Conservation (phyloP, 305 asterid genomes). For the Fraxinus nigra region DNA sequence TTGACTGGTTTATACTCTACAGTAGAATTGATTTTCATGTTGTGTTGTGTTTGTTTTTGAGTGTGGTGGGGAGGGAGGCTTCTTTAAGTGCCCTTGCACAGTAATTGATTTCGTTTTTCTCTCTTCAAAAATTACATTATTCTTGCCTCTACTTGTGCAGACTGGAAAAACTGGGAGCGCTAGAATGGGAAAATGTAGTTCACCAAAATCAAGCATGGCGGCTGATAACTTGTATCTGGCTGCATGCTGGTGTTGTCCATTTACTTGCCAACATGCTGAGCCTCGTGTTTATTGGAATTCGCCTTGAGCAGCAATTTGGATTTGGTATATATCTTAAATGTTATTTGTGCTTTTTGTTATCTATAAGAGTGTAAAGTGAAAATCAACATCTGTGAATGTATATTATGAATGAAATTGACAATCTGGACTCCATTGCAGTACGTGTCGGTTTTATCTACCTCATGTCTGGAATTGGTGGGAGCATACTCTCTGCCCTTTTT, state of each 20-base stretch:
- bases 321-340: slow-evolving; percentile 51
- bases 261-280: slow-evolving; percentile 93
- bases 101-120: not conserved
- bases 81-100: not conserved
- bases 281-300: slow-evolving; percentile 80
- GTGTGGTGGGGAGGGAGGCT: not conserved
- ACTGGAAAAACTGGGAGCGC: slow-evolving; percentile 77
- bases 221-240: slow-evolving; percentile 85
- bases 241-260: slow-evolving; percentile 93
- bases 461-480: slow-evolving; percentile 82
- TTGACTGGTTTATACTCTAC: not conserved
- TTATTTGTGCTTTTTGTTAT: not conserved
- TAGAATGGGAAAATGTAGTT: slow-evolving; percentile 79
- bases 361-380: not conserved
- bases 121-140: not conserved
- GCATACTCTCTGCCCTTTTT: slow-evolving; percentile 70
- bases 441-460: slow-evolving; percentile 75
- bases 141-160: slow-evolving; percentile 39
- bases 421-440: slow-evolving; percentile 42
- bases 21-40: not conserved
- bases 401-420: not conserved
- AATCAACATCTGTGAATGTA: not conserved
- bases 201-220: slow-evolving; percentile 74
- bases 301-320: slow-evolving; percentile 97
- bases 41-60: not conserved